Percentiles rank a stretch among this genome's conserved stretches.
Evolutionary conservation across 768 basidiomycete species (phyloP).

Genomic region (Filobasidium wieringae): DNA sequence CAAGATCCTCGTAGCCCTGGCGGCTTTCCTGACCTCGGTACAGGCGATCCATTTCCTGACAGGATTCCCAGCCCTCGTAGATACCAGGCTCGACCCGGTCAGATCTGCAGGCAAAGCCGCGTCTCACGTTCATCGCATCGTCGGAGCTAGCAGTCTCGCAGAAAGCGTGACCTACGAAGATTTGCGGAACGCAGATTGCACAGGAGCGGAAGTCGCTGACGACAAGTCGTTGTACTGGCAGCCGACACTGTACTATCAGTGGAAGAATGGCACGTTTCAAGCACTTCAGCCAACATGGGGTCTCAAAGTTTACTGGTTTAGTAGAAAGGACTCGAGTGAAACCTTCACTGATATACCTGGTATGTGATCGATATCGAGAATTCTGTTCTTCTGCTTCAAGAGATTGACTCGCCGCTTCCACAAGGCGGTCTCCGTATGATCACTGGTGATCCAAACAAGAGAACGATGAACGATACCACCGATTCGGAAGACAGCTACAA

Average conservation of each 20-base stretch:
- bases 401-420: no score
- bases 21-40: no score
- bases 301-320: not conserved
- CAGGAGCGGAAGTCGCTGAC: not conserved
- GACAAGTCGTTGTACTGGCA: constrained; percentile 1
- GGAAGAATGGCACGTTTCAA: not conserved
- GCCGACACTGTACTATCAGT: not conserved
- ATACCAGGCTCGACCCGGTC: not conserved
- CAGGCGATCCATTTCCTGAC: no score
- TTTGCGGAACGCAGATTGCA: not conserved
- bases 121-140: not conserved
- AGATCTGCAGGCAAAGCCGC: not conserved
- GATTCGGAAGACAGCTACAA: not conserved
- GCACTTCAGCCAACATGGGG: not conserved
- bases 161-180: not conserved
- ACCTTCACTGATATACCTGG: not conserved
- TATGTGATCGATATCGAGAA: no score
- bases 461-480: not conserved
- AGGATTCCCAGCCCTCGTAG: no score
- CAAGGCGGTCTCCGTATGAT: not conserved
- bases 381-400: no score
- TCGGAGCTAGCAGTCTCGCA: not conserved
- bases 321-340: not conserved
- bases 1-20: no score
- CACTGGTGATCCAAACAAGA: not conserved